phyloP scores from a whole-genome alignment of 2,329 filamentous ascomycete genomes.

The Penicillium frequentans region DNA sequence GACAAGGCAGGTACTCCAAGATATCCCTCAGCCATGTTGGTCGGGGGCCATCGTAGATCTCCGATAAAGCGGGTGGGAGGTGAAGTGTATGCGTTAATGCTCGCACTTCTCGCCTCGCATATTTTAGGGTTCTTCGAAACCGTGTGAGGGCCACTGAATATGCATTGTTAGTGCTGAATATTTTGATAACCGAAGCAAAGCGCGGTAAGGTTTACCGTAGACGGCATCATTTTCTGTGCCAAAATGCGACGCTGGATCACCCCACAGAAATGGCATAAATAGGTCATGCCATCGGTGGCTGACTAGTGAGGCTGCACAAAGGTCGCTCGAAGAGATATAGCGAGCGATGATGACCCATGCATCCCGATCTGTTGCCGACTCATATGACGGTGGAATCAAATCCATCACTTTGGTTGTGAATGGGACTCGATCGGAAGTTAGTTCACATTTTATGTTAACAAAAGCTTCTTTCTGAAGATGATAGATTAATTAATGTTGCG shows the following conservation, averaged over 20 bases:
- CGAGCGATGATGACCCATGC: constrained; percentile 57
- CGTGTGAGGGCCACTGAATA: constrained; percentile 56
- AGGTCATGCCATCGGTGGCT: constrained; percentile 58
- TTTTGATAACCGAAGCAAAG: neutral
- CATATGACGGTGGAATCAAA: constrained; percentile 60
- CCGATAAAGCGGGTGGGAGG: constrained; percentile 60
- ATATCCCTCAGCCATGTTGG: constrained; percentile 61
- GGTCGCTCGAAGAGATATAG: constrained; percentile 57
- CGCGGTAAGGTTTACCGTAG: constrained; percentile 43
- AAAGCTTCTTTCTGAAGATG: neutral
- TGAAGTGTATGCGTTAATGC: constrained; percentile 62
- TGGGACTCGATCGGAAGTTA: too few relatives aligned
- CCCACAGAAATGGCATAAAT: constrained; percentile 63
- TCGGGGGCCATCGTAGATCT: constrained; percentile 61
- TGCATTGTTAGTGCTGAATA: constrained; percentile 11
- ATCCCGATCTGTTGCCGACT: constrained; percentile 55
- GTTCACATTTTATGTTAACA: neutral
- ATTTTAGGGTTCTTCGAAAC: constrained; percentile 58
- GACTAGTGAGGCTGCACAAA: constrained; percentile 58
- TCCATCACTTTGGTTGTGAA: constrained; percentile 48
- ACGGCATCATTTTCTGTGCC: constrained; percentile 60
- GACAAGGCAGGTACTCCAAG: constrained; percentile 56
- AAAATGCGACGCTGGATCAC: constrained; percentile 63
- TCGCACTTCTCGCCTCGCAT: constrained; percentile 53
- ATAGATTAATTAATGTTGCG: neutral